These are phyloP conservation scores for Colletotrichum echinochloae DNA, from an alignment of 2,329 filamentous ascomycete species.

Conservation along the genomic window DNA sequence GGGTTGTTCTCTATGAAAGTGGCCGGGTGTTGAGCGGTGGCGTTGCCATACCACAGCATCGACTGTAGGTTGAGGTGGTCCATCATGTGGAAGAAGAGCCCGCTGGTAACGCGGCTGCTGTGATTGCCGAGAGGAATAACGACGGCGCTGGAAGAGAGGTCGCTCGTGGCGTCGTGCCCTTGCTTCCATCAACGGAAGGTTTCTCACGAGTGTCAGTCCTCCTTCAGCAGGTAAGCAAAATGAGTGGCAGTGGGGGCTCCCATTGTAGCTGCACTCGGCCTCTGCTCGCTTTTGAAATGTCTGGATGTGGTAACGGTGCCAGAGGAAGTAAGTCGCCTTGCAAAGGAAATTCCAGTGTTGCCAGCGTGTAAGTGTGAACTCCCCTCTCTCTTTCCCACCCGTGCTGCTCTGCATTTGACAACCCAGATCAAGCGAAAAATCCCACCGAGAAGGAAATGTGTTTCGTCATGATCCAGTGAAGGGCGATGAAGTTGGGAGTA, in stretches of 20 bases:
- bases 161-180: slow-evolving; percentile 41
- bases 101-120: slow-evolving; percentile 57
- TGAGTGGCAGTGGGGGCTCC: slow-evolving; percentile 13
- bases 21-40: slow-evolving; percentile 35
- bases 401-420: background rate
- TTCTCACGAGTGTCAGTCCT: slow-evolving; percentile 16
- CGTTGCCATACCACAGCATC: slow-evolving; percentile 33
- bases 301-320: slow-evolving; percentile 43
- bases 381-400: background rate
- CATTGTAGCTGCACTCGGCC: slow-evolving; percentile 44
- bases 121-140: slow-evolving; percentile 60
- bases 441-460: slow-evolving; percentile 3
- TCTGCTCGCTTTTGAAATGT: slow-evolving; percentile 43
- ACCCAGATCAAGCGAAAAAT: background rate
- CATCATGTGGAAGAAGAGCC: slow-evolving; percentile 54
- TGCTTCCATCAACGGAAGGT: slow-evolving; percentile 40
- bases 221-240: background rate
- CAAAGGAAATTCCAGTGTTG: background rate
- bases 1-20: slow-evolving; percentile 53
- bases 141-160: slow-evolving; percentile 47
- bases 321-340: slow-evolving; percentile 40
- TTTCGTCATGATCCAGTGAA: slow-evolving; percentile 17
- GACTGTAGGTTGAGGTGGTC: slow-evolving; percentile 52
- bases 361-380: background rate
- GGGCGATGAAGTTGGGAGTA: slow-evolving; percentile 20